Base-by-base conservation (phyloP, 2,329 filamentous ascomycete genomes). In the Paecilomyces sp. region DNA sequence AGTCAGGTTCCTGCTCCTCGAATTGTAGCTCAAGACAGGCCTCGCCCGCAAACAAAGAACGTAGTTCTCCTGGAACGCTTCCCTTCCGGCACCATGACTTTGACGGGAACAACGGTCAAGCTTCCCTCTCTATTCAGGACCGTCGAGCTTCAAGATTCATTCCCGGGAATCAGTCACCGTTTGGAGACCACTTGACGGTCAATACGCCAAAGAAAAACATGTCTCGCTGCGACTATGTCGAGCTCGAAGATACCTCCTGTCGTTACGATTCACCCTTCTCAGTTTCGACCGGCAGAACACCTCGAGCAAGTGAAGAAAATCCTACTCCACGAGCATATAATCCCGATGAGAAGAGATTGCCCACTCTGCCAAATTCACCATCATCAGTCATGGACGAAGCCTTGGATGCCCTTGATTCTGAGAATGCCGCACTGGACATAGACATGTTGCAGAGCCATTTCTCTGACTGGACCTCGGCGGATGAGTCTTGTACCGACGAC, bases 301-400 rank as follows among this genome's bases (percentile, higher is more conserved):
- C 36, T 31, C 50, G 57, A 7, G 50, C 56, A 22, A 55, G 57
- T 2, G 64, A 67, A 57, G 66, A 67, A 28, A 63, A 53, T 7
- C 56, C 62, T 13, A 71, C 70, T 1, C 68, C 67, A 31, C 70
- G 66, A 3, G 66, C 68, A 8, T 59, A 69, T 1, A 66, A 71
- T 58, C 62, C 69, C 18, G 65, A 65, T 33, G 68, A 74, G 18
- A 79, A 80, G 61, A 67, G 77, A 50, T 69, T 80, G 24, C 77
- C 77, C 5, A 78, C 77, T 7, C 67, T 79, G 22, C 77, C 77
- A 8, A 79, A 79, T 61, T 75, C 75, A 4, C 77, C 77, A 30
- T 79, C 77, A 0, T 79, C 77, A 1, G 76, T 77, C 36, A 72
- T 77, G 69, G 74, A 77, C 24, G 74, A 76, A 59, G 74, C 72